Conservation (phyloP, 2,329 filamentous ascomycete genomes). For the Mycosphaerella arachidis region DNA sequence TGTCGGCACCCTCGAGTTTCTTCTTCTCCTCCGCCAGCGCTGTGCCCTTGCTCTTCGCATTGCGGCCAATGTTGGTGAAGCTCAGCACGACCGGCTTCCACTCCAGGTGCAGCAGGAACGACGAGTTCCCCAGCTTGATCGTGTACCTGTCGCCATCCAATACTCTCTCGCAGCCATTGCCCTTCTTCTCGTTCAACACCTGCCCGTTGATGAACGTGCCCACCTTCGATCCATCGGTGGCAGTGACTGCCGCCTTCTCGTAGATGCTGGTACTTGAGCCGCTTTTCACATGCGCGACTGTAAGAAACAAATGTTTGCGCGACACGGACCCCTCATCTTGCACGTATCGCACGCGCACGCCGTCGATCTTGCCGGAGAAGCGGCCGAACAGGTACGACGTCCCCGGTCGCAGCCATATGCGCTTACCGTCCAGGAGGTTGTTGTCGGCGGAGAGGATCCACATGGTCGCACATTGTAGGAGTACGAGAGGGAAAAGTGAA, state of each 20-base stretch:
- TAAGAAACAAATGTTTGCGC: conserved; percentile 77
- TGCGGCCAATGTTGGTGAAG: conserved; percentile 68
- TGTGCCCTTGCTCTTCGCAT: conserved; percentile 43
- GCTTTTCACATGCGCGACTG: conserved; percentile 60
- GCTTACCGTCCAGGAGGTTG: conserved; percentile 49
- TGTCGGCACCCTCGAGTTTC: conserved; percentile 75
- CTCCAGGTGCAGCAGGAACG: conserved; percentile 34
- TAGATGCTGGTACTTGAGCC: conserved; percentile 58
- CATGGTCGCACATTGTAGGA: conserved; percentile 34
- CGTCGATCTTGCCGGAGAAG: conserved; percentile 53
- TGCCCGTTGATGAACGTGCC: conserved; percentile 75
- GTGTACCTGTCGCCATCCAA: conserved; percentile 45
- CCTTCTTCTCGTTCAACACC: conserved; percentile 54
- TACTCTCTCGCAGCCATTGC: conserved; percentile 15
- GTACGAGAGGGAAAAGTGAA: background rate
- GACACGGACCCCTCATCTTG: conserved; percentile 74
- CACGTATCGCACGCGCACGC: conserved; percentile 58
- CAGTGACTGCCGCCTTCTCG: conserved; percentile 62
- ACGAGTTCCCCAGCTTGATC: conserved; percentile 61
- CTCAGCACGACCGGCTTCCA: conserved; percentile 80
- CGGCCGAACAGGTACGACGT: conserved; percentile 52
- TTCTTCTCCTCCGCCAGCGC: conserved; percentile 59
- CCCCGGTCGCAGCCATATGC: conserved; percentile 28
- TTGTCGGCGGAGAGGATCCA: conserved; percentile 53
- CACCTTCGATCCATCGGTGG: conserved; percentile 81